phyloP scores from a whole-genome alignment of 2,329 filamentous ascomycete species.

The Geosmithia morbida region DNA sequence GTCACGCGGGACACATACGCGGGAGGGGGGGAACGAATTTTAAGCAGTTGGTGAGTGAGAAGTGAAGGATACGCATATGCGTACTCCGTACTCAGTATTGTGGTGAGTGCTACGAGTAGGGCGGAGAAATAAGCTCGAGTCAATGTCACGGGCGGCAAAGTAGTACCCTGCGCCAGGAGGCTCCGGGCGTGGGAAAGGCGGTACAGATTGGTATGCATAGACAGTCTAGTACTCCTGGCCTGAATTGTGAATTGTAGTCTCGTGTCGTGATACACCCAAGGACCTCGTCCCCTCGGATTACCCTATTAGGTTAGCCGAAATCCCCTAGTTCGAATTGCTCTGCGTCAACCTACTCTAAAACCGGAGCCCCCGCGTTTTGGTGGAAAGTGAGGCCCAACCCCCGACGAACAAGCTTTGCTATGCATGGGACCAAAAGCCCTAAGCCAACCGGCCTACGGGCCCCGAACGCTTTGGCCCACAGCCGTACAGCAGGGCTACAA shows the following conservation, averaged over 20 bases:
- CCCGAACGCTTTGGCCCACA: background rate
- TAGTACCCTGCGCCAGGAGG: background rate
- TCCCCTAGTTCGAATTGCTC: background rate
- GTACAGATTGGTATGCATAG: background rate
- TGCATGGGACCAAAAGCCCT: background rate
- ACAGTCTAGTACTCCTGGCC: background rate
- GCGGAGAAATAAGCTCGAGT: background rate
- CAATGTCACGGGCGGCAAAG: background rate
- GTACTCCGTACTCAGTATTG: background rate
- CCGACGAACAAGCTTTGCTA: background rate
- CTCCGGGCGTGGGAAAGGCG: background rate
- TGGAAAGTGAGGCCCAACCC: background rate
- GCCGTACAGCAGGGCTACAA: background rate
- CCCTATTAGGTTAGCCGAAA: background rate
- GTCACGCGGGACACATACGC: background rate
- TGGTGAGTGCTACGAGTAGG: background rate
- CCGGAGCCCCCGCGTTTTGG: conserved; percentile 1
- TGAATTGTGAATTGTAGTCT: background rate
- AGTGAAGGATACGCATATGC: background rate
- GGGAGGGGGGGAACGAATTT: background rate
- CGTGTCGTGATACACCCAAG: background rate
- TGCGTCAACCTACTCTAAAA: background rate
- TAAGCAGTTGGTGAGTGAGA: background rate
- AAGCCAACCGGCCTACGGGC: background rate
- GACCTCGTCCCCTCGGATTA: background rate